Evolutionary conservation across 495 filamentous ascomycete genomes (phyloP).

Genomic region (Podospora pseudoanserina): DNA sequence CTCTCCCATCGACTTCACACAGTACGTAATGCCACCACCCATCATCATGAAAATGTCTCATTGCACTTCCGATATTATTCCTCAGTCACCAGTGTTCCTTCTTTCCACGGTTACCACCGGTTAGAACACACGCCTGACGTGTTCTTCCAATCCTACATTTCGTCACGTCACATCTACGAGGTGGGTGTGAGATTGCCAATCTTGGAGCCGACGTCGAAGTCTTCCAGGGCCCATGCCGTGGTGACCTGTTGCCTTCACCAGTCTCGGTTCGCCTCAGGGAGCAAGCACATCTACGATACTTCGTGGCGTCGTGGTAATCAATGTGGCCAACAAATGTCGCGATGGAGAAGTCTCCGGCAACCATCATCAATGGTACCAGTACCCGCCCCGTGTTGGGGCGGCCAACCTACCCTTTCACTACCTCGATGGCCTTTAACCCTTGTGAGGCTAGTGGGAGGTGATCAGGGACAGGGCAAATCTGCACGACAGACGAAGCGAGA

Average conservation of each 20-base stretch:
- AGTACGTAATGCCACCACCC: background rate
- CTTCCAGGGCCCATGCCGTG: background rate
- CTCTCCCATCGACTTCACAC: background rate
- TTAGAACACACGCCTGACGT: background rate
- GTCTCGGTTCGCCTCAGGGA: background rate
- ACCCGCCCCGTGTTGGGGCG: background rate
- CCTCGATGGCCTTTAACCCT: background rate
- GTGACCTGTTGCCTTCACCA: background rate
- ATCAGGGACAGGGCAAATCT: conserved; percentile 11
- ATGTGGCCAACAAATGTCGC: background rate
- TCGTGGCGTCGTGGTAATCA: background rate
- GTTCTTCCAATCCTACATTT: conserved; percentile 6
- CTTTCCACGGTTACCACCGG: conserved; percentile 2
- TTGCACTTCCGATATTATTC: background rate
- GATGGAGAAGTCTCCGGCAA: background rate
- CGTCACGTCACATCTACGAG: background rate
- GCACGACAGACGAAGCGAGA: conserved; percentile 10
- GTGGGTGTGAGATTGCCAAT: background rate
- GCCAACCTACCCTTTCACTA: background rate
- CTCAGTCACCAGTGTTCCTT: background rate
- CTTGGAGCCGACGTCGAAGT: background rate
- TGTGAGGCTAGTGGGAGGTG: background rate
- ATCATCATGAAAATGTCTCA: background rate
- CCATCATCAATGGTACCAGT: conserved; percentile 1
- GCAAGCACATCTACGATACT: background rate